Base-by-base conservation (phyloP, 148 eudicot genomes). In the Fagopyrum homotropicum region DNA sequence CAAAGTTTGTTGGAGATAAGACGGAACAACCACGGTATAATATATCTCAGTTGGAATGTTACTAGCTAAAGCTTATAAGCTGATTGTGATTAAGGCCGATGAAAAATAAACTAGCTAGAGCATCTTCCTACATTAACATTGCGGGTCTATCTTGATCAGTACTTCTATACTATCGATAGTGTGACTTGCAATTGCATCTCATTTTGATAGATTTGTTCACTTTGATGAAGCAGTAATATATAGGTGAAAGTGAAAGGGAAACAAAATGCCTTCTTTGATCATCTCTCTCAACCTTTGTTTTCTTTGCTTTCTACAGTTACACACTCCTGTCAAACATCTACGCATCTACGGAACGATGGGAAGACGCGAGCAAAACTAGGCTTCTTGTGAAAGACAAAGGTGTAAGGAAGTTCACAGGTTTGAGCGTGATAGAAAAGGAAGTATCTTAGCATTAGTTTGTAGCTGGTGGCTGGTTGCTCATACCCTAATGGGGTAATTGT, bases 271-370 rank as follows among this genome's bases (percentile, higher is more conserved):
- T 35, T 35, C 40, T 35, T 35, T 59, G 10, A 19, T 19, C 7
- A 1, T 4, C 0, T 5, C 26, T 17, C 26, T n/a, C 6, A 56
- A 3, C 2, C 22, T 7, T 59, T 59, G 61, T 59, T 59, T 59
- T 59, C 22, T 51, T 60, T 60, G 68, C 29, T 26, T 8, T 60
- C 14, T 40, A 15, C 11, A 83, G 83, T 72, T 83, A 83, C 48
- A 86, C 83, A 45, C 83, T 81, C 54, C 45, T 86, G 64, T 86
- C 88, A 69, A 86, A 86, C 72, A 69, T 86, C 49, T 86, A 83
- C n/a, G 84, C 88, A 16, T 55, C 56, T 19, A 47, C 76, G 71
- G 75, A 70, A 5, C 78, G 77, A 77, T 86, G 86, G 86, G 84
- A 86, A 4, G 86, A 83, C 66, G 86, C 76, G 11, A 86, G 78